Base-by-base conservation (phyloP, 352 stramenopile genomes). In the Pythium scleroteichum region DNA sequence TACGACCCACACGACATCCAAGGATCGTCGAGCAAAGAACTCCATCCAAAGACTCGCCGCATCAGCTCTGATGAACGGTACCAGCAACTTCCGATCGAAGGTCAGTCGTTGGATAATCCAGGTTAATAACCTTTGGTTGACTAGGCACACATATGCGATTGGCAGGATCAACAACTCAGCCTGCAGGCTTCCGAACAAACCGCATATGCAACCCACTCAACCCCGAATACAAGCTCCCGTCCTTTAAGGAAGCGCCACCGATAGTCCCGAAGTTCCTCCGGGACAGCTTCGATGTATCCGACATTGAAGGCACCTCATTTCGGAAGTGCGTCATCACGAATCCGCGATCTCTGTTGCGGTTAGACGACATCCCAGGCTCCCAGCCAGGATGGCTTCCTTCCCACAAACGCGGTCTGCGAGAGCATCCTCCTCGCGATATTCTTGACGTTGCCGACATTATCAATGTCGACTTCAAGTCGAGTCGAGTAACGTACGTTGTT, bases 401-500 rank as follows among this genome's bases (percentile, higher is more conserved):
- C 14, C 76, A 86, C 66, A 87, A 86, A 49, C 73, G 76, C 4
- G 69, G 50, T 14, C 51, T 80, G 9, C 67, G 79, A n/a, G 75
- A 84, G 22, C 44, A 85, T 51, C 77, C 78, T 2, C 80, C 83
- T 7, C 79, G 83, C 8, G 79, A 90, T 22, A 86, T 84, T 46
- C 53, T 90, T 2, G 69, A 89, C 29, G 79, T 85, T 20, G 45
- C 47, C 2, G 83, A 92, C 51, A 92, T 92, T 58, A 89, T 63
- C 47, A 82, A 89, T 44, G 75, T 78, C 19, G 76, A 85, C 58
- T 92, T 89, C 53, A 79, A 78, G 40, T 90, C 80, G 9, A 87
- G 72, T 23, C 79, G 83, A 23, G 72, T 92, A 53, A 92, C 83
- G 83, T 90, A 65, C 54, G 73, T 62, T 17, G 10, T 33, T 53